A percentile compares a stretch with the other conserved stretches of the same genome.
Evolutionary conservation across 2,329 filamentous ascomycete genomes (phyloP).

Genomic region (Penicillium sp.): DNA sequence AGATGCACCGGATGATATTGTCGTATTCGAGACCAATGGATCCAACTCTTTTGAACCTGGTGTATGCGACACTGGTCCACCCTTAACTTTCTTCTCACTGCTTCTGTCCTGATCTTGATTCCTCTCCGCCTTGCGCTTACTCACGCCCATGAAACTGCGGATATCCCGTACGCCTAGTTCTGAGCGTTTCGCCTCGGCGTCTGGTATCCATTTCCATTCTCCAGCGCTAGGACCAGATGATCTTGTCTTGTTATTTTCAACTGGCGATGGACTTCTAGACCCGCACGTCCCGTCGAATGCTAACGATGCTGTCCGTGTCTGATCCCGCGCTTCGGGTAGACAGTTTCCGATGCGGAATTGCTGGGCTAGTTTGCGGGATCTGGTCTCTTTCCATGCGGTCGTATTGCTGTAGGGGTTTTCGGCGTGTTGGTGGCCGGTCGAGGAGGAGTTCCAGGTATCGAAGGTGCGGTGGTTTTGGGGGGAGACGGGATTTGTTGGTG

Average conservation of each 20-base stretch:
- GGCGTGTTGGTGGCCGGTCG: slow-evolving; percentile 71
- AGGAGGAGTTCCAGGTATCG: slow-evolving; percentile 57
- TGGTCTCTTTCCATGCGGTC: slow-evolving; percentile 65
- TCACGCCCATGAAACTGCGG: slow-evolving; percentile 44
- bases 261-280: not conserved
- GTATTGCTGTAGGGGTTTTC: slow-evolving; percentile 59
- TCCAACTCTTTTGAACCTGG: no score
- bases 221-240: no score
- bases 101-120: slow-evolving; percentile 7
- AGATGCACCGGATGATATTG: no score
- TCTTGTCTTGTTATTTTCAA: no score
- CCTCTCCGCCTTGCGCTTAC: slow-evolving; percentile 39
- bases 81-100: slow-evolving; percentile 10
- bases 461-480: slow-evolving; percentile 30
- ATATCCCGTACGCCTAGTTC: slow-evolving; percentile 37
- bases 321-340: not conserved
- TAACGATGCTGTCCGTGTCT: not conserved
- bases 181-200: slow-evolving; percentile 23
- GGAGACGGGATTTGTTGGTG: not conserved
- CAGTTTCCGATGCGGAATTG: slow-evolving; percentile 64
- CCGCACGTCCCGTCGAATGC: slow-evolving; percentile 15
- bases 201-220: slow-evolving; percentile 47
- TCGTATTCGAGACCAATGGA: no score
- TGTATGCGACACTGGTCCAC: no score
- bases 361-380: slow-evolving; percentile 60